phyloP scores from a whole-genome alignment of 1,284 basidiomycete species.

The Xerocomus minutiporus region DNA sequence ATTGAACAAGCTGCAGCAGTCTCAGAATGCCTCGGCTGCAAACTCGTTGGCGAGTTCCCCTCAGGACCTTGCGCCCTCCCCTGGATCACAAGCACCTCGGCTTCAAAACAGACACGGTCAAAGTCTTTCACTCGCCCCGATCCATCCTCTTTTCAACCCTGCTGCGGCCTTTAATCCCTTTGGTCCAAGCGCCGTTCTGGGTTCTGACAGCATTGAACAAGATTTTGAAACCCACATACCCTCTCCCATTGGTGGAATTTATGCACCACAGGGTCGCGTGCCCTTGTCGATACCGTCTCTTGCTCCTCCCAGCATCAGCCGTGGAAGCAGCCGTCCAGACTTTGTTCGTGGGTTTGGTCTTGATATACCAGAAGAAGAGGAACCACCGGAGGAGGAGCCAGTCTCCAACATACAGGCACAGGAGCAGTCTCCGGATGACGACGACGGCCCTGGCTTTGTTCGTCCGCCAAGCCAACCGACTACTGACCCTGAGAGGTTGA shows the following conservation, averaged over 20 bases:
- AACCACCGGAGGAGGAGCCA: slow-evolving; percentile 39
- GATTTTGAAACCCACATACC: slow-evolving; percentile 16
- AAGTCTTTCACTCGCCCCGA: slow-evolving; percentile 62
- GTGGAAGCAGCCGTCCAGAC: slow-evolving; percentile 58
- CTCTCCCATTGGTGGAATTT: slow-evolving; percentile 35
- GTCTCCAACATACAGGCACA: slow-evolving; percentile 21
- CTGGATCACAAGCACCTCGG: slow-evolving; percentile 39
- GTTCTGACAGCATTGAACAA: slow-evolving; percentile 43
- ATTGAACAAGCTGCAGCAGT: slow-evolving; percentile 74
- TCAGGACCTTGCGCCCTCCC: slow-evolving; percentile 54
- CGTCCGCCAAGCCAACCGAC: slow-evolving; percentile 16
- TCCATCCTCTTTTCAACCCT: slow-evolving; percentile 40
- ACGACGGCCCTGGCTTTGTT: slow-evolving; percentile 10
- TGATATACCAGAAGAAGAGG: slow-evolving; percentile 66
- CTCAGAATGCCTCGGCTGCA: slow-evolving; percentile 51
- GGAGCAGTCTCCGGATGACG: slow-evolving; percentile 26
- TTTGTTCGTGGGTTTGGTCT: slow-evolving; percentile 73
- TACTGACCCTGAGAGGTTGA: slow-evolving; percentile 34
- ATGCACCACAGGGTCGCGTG: slow-evolving; percentile 59
- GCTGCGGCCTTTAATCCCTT: slow-evolving; percentile 55
- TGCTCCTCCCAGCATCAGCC: slow-evolving; percentile 42
- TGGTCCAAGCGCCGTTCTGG: slow-evolving; percentile 49
- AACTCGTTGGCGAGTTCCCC: slow-evolving; percentile 62
- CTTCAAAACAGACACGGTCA: slow-evolving; percentile 60
- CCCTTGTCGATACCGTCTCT: slow-evolving; percentile 47